Conservation (phyloP, 805 yeast genomes). For the Lachancea mirantina region DNA sequence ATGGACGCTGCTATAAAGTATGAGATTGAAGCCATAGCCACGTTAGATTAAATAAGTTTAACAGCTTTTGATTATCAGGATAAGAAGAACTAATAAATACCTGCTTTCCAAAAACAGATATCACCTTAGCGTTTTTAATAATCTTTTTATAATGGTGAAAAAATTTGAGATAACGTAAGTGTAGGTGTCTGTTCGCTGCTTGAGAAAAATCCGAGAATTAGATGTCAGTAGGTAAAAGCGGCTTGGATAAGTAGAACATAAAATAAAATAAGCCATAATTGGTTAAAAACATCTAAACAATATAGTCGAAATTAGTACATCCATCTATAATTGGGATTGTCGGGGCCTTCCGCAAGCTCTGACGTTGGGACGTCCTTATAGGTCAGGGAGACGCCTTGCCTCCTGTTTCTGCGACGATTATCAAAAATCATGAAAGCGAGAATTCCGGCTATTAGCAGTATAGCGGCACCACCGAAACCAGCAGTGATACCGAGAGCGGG, state of each 20-base stretch:
- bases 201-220: too few relatives aligned
- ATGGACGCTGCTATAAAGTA: constrained; percentile 41
- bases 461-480: constrained; percentile 40
- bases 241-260: too few relatives aligned
- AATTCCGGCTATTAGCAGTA: constrained; percentile 20
- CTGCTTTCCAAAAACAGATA: too few relatives aligned
- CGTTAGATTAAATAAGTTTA: constrained; percentile 17
- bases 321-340: constrained; percentile 42
- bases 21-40: constrained; percentile 43
- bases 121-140: too few relatives aligned
- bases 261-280: too few relatives aligned
- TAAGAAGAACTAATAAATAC: too few relatives aligned
- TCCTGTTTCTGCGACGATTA: constrained; percentile 35
- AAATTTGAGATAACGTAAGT: too few relatives aligned
- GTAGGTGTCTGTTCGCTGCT: too few relatives aligned
- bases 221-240: too few relatives aligned
- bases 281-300: too few relatives aligned
- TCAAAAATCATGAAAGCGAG: constrained; percentile 36
- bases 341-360: constrained; percentile 39
- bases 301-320: constrained; percentile 31
- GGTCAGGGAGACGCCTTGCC: constrained; percentile 35
- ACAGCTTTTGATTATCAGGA: too few relatives aligned
- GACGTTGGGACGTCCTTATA: constrained; percentile 38
- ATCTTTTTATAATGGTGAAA: too few relatives aligned
- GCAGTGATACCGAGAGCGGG: constrained; percentile 46